Evolutionary conservation across 441 rosid species (phyloP).

Genomic region (Croton setiger): DNA sequence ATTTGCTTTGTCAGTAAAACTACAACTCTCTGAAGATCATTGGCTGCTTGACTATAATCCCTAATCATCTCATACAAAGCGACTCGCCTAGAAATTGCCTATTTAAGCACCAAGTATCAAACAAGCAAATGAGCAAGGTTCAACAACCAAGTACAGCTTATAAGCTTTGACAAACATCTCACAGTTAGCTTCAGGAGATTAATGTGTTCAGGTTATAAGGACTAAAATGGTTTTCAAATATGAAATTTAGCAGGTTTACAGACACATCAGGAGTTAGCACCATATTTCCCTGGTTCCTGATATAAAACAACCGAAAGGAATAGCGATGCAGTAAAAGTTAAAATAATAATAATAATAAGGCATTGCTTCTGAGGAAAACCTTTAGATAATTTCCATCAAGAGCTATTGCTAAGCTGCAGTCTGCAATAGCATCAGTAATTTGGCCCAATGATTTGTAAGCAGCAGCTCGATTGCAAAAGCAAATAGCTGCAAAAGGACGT

Average conservation of each 20-base stretch:
- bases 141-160: not conserved
- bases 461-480: slow-evolving; percentile 97
- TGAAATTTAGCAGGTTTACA: not conserved
- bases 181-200: not conserved
- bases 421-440: slow-evolving; percentile 87
- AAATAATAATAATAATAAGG: no score
- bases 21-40: slow-evolving; percentile 63
- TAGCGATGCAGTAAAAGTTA: not conserved
- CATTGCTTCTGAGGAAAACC: slow-evolving; percentile 41
- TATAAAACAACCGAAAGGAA: not conserved
- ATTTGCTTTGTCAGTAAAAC: slow-evolving; percentile 55
- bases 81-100: slow-evolving; percentile 95
- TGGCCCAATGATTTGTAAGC: slow-evolving; percentile 81
- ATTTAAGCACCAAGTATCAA: slow-evolving; percentile 8
- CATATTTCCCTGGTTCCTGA: not conserved
- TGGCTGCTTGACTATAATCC: slow-evolving; percentile 82
- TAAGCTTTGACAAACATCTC: slow-evolving; percentile 11
- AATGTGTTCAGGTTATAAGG: not conserved
- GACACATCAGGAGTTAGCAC: not conserved
- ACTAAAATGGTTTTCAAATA: not conserved
- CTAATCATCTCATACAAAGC: slow-evolving; percentile 81
- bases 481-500: slow-evolving; percentile 85
- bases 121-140: not conserved
- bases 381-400: slow-evolving; percentile 80
- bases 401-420: slow-evolving; percentile 95